phyloP scores from a whole-genome alignment of 2,329 filamentous ascomycete species.

The Verticillium longisporum region DNA sequence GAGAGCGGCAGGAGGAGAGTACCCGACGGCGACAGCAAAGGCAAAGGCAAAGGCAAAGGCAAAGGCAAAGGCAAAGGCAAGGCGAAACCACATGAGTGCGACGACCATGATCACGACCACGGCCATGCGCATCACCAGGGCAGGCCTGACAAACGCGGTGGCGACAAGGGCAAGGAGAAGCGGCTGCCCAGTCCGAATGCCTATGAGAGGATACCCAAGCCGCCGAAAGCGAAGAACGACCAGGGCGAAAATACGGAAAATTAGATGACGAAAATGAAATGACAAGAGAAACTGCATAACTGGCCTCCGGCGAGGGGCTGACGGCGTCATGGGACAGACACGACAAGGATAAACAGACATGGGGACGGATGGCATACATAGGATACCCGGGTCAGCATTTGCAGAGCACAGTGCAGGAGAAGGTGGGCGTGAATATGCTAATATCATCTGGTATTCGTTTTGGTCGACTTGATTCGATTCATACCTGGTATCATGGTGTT shows the following conservation, averaged over 20 bases:
- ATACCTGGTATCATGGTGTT: no score
- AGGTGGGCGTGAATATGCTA: no score
- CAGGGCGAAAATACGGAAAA: neutral
- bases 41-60: slow-evolving; percentile 26
- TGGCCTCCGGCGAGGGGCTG: neutral
- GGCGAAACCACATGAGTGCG: slow-evolving; percentile 34
- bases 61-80: slow-evolving; percentile 29
- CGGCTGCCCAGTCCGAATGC: slow-evolving; percentile 66
- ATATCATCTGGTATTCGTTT: no score
- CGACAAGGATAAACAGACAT: no score
- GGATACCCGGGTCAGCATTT: no score
- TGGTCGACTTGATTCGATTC: no score
- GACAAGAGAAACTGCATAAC: neutral
- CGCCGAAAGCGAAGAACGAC: slow-evolving; percentile 25
- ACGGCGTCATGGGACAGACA: no score
- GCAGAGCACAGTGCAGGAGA: no score
- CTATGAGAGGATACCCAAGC: slow-evolving; percentile 65
- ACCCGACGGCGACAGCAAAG: slow-evolving; percentile 25
- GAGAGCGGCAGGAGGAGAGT: slow-evolving; percentile 15
- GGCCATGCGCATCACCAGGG: slow-evolving; percentile 26
- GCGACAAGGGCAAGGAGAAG: slow-evolving; percentile 32
- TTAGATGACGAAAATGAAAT: no score
- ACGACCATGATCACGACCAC: slow-evolving; percentile 21
- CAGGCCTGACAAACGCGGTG: slow-evolving; percentile 13
- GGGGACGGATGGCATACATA: no score